These are phyloP conservation scores for Aspergillus brunneoviolaceus DNA, from an alignment of 2,329 filamentous ascomycete species.

Conservation along the genomic window DNA sequence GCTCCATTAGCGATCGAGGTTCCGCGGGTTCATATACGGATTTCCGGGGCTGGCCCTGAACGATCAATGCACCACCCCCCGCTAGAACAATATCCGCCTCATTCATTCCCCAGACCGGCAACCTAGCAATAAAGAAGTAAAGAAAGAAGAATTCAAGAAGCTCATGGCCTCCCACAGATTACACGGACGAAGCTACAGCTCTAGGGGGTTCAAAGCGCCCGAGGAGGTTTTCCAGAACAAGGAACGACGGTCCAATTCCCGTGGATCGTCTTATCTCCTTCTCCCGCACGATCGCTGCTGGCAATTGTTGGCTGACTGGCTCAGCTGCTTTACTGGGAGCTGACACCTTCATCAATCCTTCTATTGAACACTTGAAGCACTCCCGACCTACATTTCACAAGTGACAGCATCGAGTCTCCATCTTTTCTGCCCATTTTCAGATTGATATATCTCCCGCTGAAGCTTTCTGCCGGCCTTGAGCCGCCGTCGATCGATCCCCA, in stretches of 20 bases:
- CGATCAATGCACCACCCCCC: not conserved
- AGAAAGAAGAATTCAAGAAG: not conserved
- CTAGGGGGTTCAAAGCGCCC: conserved; percentile 3
- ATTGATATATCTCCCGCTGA: not conserved
- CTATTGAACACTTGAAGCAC: not conserved
- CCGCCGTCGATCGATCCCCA: not conserved
- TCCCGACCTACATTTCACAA: too few relatives aligned
- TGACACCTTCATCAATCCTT: conserved; percentile 15
- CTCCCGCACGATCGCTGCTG: conserved; percentile 13
- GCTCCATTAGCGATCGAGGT: not conserved
- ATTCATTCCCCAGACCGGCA: not conserved
- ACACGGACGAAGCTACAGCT: not conserved
- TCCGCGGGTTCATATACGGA: not conserved
- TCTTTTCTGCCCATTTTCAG: not conserved
- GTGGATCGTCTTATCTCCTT: conserved; percentile 21
- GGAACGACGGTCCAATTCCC: conserved; percentile 21
- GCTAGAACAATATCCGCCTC: not conserved
- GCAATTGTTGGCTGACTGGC: conserved; percentile 10
- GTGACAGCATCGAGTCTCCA: too few relatives aligned
- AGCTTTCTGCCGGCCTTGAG: not conserved
- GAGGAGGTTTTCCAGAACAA: conserved; percentile 20
- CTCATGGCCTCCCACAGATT: not conserved
- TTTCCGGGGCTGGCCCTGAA: not conserved
- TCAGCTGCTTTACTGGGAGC: not conserved
- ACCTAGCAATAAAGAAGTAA: not conserved